These are phyloP conservation scores for Kluyveromyces sp. DNA, from an alignment of 1,139 yeast genomes.

Conservation along the genomic window DNA sequence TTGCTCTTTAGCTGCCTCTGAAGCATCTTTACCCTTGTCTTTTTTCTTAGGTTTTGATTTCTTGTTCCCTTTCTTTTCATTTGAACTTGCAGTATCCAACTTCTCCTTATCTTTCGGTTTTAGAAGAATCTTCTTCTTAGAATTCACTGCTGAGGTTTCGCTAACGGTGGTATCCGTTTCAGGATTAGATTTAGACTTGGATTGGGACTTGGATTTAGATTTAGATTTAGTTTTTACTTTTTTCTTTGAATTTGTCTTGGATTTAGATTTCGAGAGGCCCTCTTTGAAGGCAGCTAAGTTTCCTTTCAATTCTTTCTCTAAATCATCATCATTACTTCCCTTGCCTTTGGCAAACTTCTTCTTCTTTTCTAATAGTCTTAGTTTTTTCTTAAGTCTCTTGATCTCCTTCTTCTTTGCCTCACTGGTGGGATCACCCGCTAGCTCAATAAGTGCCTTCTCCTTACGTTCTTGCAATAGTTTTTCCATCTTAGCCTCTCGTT, in stretches of 20 bases:
- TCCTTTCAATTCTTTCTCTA: slow-evolving; percentile 3
- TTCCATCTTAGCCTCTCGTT: slow-evolving; percentile 13
- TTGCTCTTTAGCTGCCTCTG: not conserved
- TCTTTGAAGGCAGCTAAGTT: not conserved
- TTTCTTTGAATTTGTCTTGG: not conserved
- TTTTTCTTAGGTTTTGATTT: not conserved
- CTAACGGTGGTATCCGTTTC: slow-evolving; percentile 1
- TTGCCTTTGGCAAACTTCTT: slow-evolving; percentile 12
- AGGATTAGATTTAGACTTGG: slow-evolving; percentile 4
- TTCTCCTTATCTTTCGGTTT: not conserved
- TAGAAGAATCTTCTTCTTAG: not conserved
- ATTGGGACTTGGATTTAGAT: not conserved
- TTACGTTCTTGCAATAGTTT: slow-evolving; percentile 12
- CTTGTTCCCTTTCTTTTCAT: not conserved
- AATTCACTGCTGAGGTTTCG: not conserved
- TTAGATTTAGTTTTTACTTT: slow-evolving; percentile 2
- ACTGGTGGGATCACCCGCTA: slow-evolving; percentile 16
- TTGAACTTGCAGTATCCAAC: not conserved
- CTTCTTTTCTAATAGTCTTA: slow-evolving; percentile 8
- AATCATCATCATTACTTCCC: not conserved
- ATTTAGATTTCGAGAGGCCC: not conserved
- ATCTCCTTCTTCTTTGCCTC: slow-evolving; percentile 11
- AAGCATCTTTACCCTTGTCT: not conserved
- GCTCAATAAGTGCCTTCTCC: slow-evolving; percentile 16
- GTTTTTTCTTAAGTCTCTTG: slow-evolving; percentile 11